These are phyloP conservation scores for Fusarium napiforme DNA, from an alignment of 2,329 filamentous ascomycete species.

Conservation along the genomic window DNA sequence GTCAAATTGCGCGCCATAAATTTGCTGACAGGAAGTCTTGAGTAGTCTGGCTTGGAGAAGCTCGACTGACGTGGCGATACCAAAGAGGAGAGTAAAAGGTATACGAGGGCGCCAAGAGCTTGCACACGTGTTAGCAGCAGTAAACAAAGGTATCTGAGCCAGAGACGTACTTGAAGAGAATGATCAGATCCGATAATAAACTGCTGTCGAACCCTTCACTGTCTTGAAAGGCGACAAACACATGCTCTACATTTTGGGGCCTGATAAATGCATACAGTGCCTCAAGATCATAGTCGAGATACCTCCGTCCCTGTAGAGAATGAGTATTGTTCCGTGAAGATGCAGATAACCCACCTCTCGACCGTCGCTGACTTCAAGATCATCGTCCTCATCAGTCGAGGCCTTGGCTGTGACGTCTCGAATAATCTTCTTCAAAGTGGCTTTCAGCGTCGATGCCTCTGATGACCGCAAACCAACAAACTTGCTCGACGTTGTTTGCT, in stretches of 20 bases:
- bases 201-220: slow-evolving; percentile 82
- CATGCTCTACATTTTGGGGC: slow-evolving; percentile 63
- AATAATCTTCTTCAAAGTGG: slow-evolving; percentile 77
- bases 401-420: slow-evolving; percentile 66
- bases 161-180: slow-evolving; percentile 70
- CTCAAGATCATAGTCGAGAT: slow-evolving; percentile 83
- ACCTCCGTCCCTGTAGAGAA: slow-evolving; percentile 64
- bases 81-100: slow-evolving; percentile 80
- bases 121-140: slow-evolving; percentile 45
- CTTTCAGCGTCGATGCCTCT: slow-evolving; percentile 80
- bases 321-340: slow-evolving; percentile 20
- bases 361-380: slow-evolving; percentile 57
- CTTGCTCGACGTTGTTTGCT: slow-evolving; percentile 58
- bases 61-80: slow-evolving; percentile 83
- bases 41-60: slow-evolving; percentile 80
- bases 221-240: slow-evolving; percentile 81
- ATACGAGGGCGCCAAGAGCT: slow-evolving; percentile 77
- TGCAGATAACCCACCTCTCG: slow-evolving; percentile 57
- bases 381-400: slow-evolving; percentile 67
- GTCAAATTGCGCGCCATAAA: slow-evolving; percentile 80
- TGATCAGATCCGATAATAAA: slow-evolving; percentile 77
- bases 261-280: slow-evolving; percentile 71
- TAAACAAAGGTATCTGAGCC: background rate
- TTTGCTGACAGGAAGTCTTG: slow-evolving; percentile 72
- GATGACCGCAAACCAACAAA: slow-evolving; percentile 76